These are phyloP conservation scores for Delonix regia DNA, from an alignment of 306 rosid species.

Conservation along the genomic window DNA sequence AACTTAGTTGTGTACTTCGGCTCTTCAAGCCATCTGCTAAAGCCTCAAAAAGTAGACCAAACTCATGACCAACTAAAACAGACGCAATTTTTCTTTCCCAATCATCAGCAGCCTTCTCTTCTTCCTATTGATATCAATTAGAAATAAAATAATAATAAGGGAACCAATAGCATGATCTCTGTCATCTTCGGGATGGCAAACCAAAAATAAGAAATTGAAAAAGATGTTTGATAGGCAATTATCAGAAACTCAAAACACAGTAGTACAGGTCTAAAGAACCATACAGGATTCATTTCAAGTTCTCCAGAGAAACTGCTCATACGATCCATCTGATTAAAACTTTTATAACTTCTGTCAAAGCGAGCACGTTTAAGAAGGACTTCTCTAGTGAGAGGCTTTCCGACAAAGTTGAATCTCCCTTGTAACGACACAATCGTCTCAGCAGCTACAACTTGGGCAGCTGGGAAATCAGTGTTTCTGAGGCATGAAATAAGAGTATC, in stretches of 20 bases:
- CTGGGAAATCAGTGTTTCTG: conserved; percentile 63
- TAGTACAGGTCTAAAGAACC: conserved; percentile 30
- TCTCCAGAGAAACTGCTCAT: conserved; percentile 47
- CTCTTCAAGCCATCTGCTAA: conserved; percentile 87
- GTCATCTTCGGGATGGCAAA: not conserved
- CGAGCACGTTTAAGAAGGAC: conserved; percentile 85
- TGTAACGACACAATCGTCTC: conserved; percentile 78
- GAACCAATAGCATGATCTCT: conserved; percentile 3
- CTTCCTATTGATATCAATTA: conserved; percentile 60
- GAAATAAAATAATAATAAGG: not conserved
- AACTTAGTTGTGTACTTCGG: conserved; percentile 57
- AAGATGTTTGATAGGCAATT: conserved; percentile 23
- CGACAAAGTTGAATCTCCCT: conserved; percentile 73
- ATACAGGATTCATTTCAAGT: conserved; percentile 56
- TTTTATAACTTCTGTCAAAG: conserved; percentile 35
- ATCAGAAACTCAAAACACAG: conserved; percentile 25
- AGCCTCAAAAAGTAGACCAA: conserved; percentile 84
- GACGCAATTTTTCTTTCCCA: conserved; percentile 92
- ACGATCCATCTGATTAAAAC: conserved; percentile 48
- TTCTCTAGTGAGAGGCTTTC: conserved; percentile 68
- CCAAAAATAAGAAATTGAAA: conserved; percentile 1
- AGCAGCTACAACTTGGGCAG: conserved; percentile 74
- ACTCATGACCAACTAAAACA: conserved; percentile 82
- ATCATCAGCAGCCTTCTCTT: conserved; percentile 70
- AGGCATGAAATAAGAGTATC: conserved; percentile 86